phyloP scores from a whole-genome alignment of 768 basidiomycete species.

The Rhodosporidiobolus sp. region DNA sequence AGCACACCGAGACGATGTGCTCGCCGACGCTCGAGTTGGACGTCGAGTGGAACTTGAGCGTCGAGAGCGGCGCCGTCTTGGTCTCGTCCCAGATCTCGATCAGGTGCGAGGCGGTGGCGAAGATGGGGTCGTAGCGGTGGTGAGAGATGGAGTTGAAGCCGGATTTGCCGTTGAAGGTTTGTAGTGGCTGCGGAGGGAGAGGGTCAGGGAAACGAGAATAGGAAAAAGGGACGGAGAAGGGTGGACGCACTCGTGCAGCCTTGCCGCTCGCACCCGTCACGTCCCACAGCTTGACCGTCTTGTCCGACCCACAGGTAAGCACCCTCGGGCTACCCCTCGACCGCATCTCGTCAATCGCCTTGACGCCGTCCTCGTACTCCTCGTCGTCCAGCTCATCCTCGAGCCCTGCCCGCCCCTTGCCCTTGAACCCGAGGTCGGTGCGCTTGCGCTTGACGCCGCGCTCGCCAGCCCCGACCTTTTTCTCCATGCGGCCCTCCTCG shows the following conservation, averaged over 20 bases:
- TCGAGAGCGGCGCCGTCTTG: constrained; percentile 54
- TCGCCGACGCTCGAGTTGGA: constrained; percentile 80
- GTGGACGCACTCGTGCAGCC: constrained; percentile 40
- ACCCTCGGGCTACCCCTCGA: constrained; percentile 52
- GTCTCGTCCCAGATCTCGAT: constrained; percentile 99
- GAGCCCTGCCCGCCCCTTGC: constrained; percentile 42
- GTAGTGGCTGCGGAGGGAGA: constrained; percentile 57
- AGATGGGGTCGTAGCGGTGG: constrained; percentile 79
- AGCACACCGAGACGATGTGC: constrained; percentile 80
- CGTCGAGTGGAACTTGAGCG: constrained; percentile 54
- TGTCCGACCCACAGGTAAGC: constrained; percentile 77
- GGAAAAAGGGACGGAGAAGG: not conserved
- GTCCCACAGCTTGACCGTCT: constrained; percentile 78
- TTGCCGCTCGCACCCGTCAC: constrained; percentile 46
- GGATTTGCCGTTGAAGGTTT: constrained; percentile 76
- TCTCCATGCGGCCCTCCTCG: constrained; percentile 50
- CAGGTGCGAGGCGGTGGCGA: constrained; percentile 86
- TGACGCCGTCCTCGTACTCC: constrained; percentile 41
- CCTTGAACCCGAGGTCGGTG: constrained; percentile 33
- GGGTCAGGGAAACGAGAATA: not conserved
- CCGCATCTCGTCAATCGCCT: constrained; percentile 48
- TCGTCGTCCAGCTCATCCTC: constrained; percentile 43
- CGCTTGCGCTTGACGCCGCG: constrained; percentile 35
- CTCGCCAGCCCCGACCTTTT: constrained; percentile 31
- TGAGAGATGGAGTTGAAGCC: constrained; percentile 96